These are phyloP conservation scores for Nicotiana tomentosiformis DNA, from an alignment of 257 asterid species.

Conservation along the genomic window DNA sequence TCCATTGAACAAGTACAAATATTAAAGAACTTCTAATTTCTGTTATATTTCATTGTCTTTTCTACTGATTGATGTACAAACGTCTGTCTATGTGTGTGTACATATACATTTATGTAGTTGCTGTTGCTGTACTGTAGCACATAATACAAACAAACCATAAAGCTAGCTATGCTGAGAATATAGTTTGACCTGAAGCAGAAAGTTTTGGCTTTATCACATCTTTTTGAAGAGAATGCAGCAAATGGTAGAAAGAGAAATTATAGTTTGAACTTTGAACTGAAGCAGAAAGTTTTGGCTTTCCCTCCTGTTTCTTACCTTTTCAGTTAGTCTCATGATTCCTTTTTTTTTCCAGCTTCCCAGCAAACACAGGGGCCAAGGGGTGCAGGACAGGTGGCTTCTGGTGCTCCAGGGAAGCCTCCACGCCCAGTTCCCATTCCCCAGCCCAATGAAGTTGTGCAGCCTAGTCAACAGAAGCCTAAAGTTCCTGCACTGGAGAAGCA, in stretches of 20 bases:
- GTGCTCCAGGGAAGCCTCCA: slow-evolving; percentile 68
- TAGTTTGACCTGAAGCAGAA: neutral
- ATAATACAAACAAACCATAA: neutral
- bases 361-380: slow-evolving; percentile 52
- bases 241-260: neutral
- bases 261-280: no score
- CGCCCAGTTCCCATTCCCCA: slow-evolving; percentile 77
- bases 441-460: slow-evolving; percentile 44
- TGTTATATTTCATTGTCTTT: neutral
- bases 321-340: neutral
- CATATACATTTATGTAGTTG: neutral
- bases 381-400: slow-evolving; percentile 38
- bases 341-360: slow-evolving; percentile 47
- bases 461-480: slow-evolving; percentile 66
- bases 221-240: neutral
- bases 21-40: neutral
- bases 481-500: slow-evolving; percentile 94
- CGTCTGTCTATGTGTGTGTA: neutral
- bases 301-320: neutral
- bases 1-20: neutral
- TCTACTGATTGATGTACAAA: neutral
- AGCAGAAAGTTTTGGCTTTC: no score
- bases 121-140: neutral
- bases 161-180: neutral
- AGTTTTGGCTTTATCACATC: slow-evolving; percentile 24